Conservation (phyloP, 805 yeast species). For the Candida chilensis region DNA sequence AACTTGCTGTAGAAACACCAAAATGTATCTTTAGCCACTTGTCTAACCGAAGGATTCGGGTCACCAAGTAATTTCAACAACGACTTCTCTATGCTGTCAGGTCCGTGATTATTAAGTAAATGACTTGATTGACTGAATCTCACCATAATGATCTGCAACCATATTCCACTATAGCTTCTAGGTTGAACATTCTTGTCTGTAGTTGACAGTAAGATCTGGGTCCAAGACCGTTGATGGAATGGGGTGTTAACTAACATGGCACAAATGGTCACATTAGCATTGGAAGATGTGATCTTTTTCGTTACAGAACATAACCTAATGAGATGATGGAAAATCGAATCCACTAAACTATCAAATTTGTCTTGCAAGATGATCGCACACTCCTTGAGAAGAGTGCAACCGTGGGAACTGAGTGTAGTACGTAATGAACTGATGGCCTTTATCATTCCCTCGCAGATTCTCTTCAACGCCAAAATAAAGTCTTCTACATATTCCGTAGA, state of each 20-base stretch:
- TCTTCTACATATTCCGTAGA: conserved; percentile 21
- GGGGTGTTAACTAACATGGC: conserved; percentile 48
- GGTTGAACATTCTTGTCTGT: conserved; percentile 68
- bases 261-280: conserved; percentile 46
- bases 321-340: conserved; percentile 35
- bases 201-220: conserved; percentile 39
- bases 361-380: conserved; percentile 29
- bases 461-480: conserved; percentile 20
- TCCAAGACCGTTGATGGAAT: conserved; percentile 40
- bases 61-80: conserved; percentile 60
- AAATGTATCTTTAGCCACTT: conserved; percentile 58
- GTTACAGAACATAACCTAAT: conserved; percentile 49
- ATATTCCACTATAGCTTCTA: conserved; percentile 55
- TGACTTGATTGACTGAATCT: conserved; percentile 30
- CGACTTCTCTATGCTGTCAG: conserved; percentile 39
- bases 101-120: conserved; percentile 18
- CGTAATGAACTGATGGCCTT: conserved; percentile 68
- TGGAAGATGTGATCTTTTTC: conserved; percentile 53
- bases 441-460: conserved; percentile 42
- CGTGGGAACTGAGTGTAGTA: conserved; percentile 71
- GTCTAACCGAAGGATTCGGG: conserved; percentile 76
- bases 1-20: conserved; percentile 58
- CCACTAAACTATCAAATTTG: conserved; percentile 38
- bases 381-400: conserved; percentile 74
- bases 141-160: conserved; percentile 57